These are phyloP conservation scores for Ramularia collo-cygni DNA, from an alignment of 2,329 filamentous ascomycete genomes.

Conservation along the genomic window DNA sequence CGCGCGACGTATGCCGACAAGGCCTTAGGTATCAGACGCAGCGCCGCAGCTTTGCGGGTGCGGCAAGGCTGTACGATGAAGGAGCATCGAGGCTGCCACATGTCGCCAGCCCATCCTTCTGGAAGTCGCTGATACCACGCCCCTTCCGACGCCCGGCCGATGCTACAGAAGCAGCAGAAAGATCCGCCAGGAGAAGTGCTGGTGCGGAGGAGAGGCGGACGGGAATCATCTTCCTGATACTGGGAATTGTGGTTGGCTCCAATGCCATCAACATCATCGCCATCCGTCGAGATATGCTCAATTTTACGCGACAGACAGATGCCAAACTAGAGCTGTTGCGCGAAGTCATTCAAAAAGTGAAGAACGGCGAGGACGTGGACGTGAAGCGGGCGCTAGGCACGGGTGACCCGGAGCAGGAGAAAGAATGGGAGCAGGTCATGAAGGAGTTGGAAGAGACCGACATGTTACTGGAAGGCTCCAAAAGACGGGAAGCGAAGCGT, in stretches of 20 bases:
- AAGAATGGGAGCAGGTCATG: conserved; percentile 81
- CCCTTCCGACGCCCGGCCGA: conserved; percentile 23
- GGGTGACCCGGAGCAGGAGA: conserved; percentile 66
- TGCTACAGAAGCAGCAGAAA: conserved; percentile 16
- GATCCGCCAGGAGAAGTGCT: conserved; percentile 8
- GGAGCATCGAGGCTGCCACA: conserved; percentile 23
- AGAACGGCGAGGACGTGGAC: conserved; percentile 70
- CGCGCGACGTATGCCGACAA: conserved; percentile 1
- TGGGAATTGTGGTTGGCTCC: conserved; percentile 76
- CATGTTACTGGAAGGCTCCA: conserved; percentile 24
- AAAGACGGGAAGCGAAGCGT: conserved; percentile 23
- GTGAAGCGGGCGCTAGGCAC: conserved; percentile 77
- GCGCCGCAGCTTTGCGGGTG: conserved; percentile 8
- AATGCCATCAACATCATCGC: conserved; percentile 91
- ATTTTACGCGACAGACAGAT: conserved; percentile 69
- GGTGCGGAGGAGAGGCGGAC: conserved; percentile 44
- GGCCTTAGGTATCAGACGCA: neutral
- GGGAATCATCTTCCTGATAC: conserved; percentile 58
- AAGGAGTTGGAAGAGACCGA: conserved; percentile 30
- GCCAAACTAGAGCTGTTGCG: conserved; percentile 68
- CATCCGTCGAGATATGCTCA: conserved; percentile 66
- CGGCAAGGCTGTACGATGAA: conserved; percentile 5
- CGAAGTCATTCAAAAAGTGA: conserved; percentile 66
- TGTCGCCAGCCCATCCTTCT: conserved; percentile 30
- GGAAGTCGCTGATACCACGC: conserved; percentile 31